Evolutionary conservation across 352 stramenopile genomes (phyloP).

Genomic region (Phytopythium mirpurense): DNA sequence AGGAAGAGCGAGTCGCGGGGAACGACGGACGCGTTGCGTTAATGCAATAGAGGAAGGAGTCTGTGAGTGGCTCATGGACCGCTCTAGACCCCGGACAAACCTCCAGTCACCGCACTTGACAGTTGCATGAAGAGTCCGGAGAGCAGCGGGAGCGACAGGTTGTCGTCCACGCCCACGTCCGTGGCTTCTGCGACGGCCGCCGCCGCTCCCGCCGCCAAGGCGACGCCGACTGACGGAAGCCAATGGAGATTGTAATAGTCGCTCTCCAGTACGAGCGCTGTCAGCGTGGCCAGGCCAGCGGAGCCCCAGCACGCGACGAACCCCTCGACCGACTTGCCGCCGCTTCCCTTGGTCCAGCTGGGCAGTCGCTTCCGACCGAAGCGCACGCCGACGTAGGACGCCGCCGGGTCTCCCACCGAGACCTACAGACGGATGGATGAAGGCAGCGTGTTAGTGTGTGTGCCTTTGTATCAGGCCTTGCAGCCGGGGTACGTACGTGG

Average conservation of each 20-base stretch:
- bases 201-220: slow-evolving; percentile 21
- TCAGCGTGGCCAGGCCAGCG: neutral
- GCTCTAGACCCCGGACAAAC: neutral
- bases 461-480: neutral
- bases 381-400: slow-evolving; percentile 2
- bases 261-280: neutral
- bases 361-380: neutral
- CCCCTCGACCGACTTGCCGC: slow-evolving; percentile 6
- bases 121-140: slow-evolving; percentile 33
- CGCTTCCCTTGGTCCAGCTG: too few species aligned
- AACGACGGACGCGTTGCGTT: neutral
- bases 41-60: neutral
- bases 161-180: slow-evolving; percentile 50
- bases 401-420: slow-evolving; percentile 5
- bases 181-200: slow-evolving; percentile 35
- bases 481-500: slow-evolving; percentile 25
- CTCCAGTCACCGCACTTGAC: too few species aligned
- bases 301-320: slow-evolving; percentile 1
- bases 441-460: neutral
- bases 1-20: neutral
- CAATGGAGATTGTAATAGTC: neutral
- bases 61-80: neutral
- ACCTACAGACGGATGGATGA: neutral
- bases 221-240: slow-evolving; percentile 5
- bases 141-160: slow-evolving; percentile 46